These are phyloP conservation scores for Hypocreales sp. DNA, from an alignment of 2,329 filamentous ascomycete species.

Conservation along the genomic window DNA sequence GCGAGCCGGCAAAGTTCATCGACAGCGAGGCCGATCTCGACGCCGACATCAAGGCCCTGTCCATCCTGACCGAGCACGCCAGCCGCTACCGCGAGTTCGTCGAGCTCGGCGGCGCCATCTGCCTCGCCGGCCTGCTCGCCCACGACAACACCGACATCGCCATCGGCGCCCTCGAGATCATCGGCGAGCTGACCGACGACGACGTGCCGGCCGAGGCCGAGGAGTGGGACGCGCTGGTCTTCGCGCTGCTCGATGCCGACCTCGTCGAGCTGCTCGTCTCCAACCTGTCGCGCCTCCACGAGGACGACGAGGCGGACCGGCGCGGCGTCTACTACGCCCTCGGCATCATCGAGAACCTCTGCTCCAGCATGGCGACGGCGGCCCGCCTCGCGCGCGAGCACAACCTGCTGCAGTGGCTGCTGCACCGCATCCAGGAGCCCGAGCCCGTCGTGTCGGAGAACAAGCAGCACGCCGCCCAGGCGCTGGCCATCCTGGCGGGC, in stretches of 20 bases:
- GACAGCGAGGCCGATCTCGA: constrained; percentile 79
- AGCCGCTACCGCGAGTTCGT: constrained; percentile 71
- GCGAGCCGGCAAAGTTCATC: constrained; percentile 71
- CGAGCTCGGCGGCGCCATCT: constrained; percentile 54
- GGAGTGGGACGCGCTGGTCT: constrained; percentile 67
- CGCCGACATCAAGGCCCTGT: constrained; percentile 70
- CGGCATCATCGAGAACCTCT: constrained; percentile 70
- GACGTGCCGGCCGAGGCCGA: constrained; percentile 69
- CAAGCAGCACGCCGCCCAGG: constrained; percentile 86
- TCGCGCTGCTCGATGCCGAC: constrained; percentile 50
- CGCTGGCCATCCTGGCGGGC: constrained; percentile 79
- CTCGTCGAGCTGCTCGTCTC: constrained; percentile 59
- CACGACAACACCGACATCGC: constrained; percentile 97
- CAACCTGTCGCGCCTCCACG: constrained; percentile 68
- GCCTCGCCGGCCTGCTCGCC: constrained; percentile 65
- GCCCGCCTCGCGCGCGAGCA: constrained; percentile 58
- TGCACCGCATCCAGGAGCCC: constrained; percentile 53
- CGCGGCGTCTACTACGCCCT: constrained; percentile 79
- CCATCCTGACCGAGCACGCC: constrained; percentile 74
- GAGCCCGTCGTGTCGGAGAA: constrained; percentile 69
- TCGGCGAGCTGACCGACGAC: constrained; percentile 85
- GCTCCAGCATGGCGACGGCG: constrained; percentile 52
- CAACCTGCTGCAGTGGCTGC: constrained; percentile 59
- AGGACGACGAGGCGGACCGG: constrained; percentile 55
- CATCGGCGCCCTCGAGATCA: constrained; percentile 77